Evolutionary conservation across 495 filamentous ascomycete genomes (phyloP), one percentile per base, ranked within the genome.

Genomic region (Penicillium daleae): DNA sequence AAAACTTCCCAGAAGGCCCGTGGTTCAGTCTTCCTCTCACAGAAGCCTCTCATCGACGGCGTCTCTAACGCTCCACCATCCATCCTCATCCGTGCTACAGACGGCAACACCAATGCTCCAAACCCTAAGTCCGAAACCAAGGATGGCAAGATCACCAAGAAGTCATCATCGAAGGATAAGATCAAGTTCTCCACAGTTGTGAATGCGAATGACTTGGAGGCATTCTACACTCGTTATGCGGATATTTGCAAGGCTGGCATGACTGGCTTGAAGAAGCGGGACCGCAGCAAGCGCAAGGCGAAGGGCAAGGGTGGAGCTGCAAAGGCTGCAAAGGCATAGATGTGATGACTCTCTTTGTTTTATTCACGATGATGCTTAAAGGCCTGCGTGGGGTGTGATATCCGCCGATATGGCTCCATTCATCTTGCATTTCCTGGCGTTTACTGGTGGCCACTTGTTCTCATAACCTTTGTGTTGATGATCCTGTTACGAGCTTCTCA

Each of bases 181-280:
- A 77, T 91, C 63, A 97, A 97, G 74, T 67, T 98, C 31, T 91
- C 90, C 2, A 98, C 96, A 0, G 69, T 97, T 3, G 92, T 98
- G 13, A 80, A 87, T 50, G 84, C 90, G 10, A 86, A 86, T 44
- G 86, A 89, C 3, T 75, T 97, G 4, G 92, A 96, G 40, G 77
- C 72, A 0, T 99, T 99, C 66, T 99, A 90, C 75, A 79, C 79
- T 17, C 83, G 85, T 42, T 99, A 98, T 76, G 93, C 92, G n/a
- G 96, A 98, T 66, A 82, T 92, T 7, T 96, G 92, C 74, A 97
- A 95, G 79, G 76, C 82, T 0, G 92, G 93, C 19, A 98, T 97
- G 93, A 80, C 85, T 29, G 86, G 83, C 21, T 68, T 99, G 80
- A 98, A 97, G 90, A 97, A 96, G 79, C 80, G 94, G 57, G 93